Evolutionary conservation across 345 rosid genomes (phyloP).

Genomic region (Citrus medica): DNA sequence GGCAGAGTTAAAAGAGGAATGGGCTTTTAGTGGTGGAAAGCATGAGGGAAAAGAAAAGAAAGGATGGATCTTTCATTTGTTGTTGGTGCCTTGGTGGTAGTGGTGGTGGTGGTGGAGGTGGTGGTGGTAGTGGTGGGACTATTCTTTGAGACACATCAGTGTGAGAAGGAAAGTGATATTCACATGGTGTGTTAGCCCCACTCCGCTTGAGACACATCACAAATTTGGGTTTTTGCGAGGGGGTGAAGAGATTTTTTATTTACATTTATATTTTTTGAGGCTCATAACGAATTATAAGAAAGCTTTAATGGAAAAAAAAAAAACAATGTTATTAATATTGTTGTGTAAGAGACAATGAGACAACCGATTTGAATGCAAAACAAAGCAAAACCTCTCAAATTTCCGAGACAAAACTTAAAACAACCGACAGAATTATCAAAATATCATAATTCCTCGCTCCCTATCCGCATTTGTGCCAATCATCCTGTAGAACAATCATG

Average conservation of each 20-base stretch:
- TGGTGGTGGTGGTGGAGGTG: slow-evolving; percentile 29
- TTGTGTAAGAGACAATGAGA: not conserved
- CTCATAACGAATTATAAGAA: too few relatives aligned
- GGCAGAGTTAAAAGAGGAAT: slow-evolving; percentile 1
- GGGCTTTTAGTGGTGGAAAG: slow-evolving; percentile 17
- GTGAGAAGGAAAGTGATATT: slow-evolving; percentile 34
- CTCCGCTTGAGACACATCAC: not conserved
- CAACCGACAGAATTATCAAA: not conserved
- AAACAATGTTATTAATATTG: not conserved
- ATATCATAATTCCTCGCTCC: not conserved
- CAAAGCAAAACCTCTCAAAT: not conserved
- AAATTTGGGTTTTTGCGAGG: not conserved
- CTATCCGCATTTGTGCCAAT: not conserved
- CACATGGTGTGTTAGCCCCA: slow-evolving; percentile 47
- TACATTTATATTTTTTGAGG: too few relatives aligned
- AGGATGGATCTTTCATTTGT: not conserved
- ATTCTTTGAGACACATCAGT: slow-evolving; percentile 12
- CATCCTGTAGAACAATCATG: not conserved
- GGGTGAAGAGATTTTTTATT: not conserved
- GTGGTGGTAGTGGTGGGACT: slow-evolving; percentile 32
- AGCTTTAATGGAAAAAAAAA: not conserved
- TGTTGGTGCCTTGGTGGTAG: slow-evolving; percentile 1
- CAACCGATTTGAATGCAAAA: not conserved
- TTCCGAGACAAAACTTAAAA: not conserved
- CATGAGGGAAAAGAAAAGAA: not conserved